Percentiles rank a stretch among this genome's conserved stretches.
Conservation (phyloP, 306 rosid genomes). For the Herpetospermum pedunculosum region DNA sequence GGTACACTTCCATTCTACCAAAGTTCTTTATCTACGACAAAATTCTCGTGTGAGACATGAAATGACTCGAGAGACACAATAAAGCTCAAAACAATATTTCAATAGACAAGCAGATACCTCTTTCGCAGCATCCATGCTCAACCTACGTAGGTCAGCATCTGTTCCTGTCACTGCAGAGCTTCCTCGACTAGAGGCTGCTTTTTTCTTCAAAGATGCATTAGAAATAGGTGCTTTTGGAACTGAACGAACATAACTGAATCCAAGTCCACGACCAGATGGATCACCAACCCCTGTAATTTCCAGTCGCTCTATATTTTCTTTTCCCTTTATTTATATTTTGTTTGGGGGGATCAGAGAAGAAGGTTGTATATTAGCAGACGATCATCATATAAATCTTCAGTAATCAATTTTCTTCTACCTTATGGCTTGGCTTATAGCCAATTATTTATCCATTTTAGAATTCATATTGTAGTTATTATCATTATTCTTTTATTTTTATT, state of each 20-base stretch:
- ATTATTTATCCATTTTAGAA: background rate
- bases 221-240: constrained; percentile 76
- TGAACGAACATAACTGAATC: constrained; percentile 86
- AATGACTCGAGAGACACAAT: background rate
- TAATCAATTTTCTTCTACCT: background rate
- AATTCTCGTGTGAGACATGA: background rate
- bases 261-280: constrained; percentile 94
- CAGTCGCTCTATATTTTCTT: constrained; percentile 83
- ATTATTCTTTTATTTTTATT: too few species aligned
- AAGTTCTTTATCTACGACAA: background rate
- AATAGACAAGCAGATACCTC: constrained; percentile 37
- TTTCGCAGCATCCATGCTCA: constrained; percentile 99
- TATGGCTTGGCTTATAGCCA: too few species aligned
- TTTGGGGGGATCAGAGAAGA: background rate
- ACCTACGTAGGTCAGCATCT: constrained; percentile 97
- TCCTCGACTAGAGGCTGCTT: constrained; percentile 56
- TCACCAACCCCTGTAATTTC: constrained; percentile 98
- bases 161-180: constrained; percentile 95
- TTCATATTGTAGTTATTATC: background rate
- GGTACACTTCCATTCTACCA: background rate
- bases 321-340: constrained; percentile 38
- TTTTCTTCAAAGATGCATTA: constrained; percentile 67
- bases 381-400: background rate
- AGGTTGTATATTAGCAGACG: background rate
- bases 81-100: background rate